Base-by-base conservation (phyloP, 768 basidiomycete genomes). In the Flagelloscypha sp. region DNA sequence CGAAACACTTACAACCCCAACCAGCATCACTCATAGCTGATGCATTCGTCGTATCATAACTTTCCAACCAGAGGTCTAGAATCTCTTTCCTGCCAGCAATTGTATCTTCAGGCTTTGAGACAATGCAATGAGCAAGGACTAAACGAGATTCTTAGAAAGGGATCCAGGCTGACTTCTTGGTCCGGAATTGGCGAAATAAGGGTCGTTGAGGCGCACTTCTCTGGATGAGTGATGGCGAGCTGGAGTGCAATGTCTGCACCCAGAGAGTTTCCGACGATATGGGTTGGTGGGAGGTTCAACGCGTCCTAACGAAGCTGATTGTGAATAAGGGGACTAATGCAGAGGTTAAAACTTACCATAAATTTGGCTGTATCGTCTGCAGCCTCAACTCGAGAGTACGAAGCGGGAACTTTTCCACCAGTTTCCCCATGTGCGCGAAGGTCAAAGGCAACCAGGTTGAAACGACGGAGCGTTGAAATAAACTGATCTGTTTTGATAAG, bases 371-470 rank as follows among this genome's bases (percentile, higher is more conserved):
- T 24, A 36, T 64, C 64, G 3, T 45, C 47, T 7, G 59, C 58
- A 1, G 56, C 55, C 25, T 56, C 50, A 16, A 40, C 39, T 1
- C 57, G 58, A 0, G 53, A 55, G 23, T 57, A 63, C 2, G 23
- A 13, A 8, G 36, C 38, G 11, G 54, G 38, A 11, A 38, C 45
- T 20, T 57, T 49, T 15, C 46, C 35, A 4, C 57, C 57, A 9
- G 62, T 60, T 8, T 49, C 46, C 8, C 62, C 64, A 40, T 50
- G 50, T 2, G 46, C 49, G n/a, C 61, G 59, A 31, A 55, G 43
- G 29, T 66, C 60, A 15, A 64, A 34, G 15, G 50, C 49, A 12
- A 66, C 45, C 7, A 63, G 55, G 42, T 63, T 66, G 48, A 63
- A 64, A 24, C 54, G 53, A 19, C 64, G 50, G 7, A 63, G 48